Percentiles rank a stretch among this genome's conserved stretches.
These are phyloP conservation scores for Phytophthora cryptogea DNA, from an alignment of 352 stramenopile genomes.

Conservation along the genomic window DNA sequence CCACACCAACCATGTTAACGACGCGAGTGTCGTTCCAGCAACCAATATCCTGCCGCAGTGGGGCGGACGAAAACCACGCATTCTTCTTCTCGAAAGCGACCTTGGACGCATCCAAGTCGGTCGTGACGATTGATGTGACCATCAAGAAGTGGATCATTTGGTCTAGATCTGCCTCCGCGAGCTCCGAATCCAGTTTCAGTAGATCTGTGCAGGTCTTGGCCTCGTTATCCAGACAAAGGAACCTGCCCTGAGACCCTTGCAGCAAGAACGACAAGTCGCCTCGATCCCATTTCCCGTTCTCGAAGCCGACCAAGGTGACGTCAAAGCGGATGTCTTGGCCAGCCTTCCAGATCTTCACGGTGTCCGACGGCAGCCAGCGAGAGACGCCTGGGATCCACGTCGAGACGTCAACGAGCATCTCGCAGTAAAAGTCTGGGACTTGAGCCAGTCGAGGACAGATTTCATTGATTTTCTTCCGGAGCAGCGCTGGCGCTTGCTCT, in stretches of 20 bases:
- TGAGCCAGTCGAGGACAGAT: constrained; percentile 47
- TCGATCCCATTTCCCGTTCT: constrained; percentile 64
- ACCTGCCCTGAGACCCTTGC: constrained; percentile 41
- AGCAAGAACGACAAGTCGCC: constrained; percentile 70
- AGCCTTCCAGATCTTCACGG: constrained; percentile 79
- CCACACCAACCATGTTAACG: constrained; percentile 59
- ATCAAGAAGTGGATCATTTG: constrained; percentile 67
- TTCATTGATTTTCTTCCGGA: constrained; percentile 56
- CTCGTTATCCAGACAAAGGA: constrained; percentile 66
- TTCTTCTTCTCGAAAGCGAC: constrained; percentile 52
- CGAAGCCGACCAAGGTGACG: constrained; percentile 67
- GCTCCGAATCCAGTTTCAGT: constrained; percentile 28
- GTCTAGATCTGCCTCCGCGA: constrained; percentile 48
- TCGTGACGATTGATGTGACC: constrained; percentile 60
- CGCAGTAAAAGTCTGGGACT: constrained; percentile 68
- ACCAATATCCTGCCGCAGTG: constrained; percentile 51
- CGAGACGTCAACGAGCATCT: constrained; percentile 68
- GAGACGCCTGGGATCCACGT: constrained; percentile 77
- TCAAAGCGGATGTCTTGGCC: constrained; percentile 63
- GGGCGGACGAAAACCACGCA: constrained; percentile 49
- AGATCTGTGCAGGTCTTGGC: constrained; percentile 51
- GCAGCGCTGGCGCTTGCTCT: constrained; percentile 52
- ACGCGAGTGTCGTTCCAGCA: constrained; percentile 54
- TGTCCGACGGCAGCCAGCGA: constrained; percentile 71
- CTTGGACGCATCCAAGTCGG: constrained; percentile 45